A percentile compares a stretch with the other conserved stretches of the same genome.
phyloP scores from a whole-genome alignment of 164 flowering plant genomes.

The Magnolia officinalis region DNA sequence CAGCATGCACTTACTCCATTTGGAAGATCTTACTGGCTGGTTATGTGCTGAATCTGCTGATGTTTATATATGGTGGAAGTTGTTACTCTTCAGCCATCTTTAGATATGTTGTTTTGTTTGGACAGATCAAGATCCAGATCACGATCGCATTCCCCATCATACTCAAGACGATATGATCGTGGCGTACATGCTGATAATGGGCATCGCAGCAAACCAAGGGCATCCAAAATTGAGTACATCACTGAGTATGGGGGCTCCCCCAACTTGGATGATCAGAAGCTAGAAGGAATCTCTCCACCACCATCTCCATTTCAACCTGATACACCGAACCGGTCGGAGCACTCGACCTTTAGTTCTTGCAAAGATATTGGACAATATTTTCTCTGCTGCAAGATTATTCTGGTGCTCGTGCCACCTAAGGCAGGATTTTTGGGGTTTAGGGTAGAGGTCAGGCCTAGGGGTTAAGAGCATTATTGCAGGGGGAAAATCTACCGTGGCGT shows the following conservation, averaged over 20 bases:
- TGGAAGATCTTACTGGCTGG: neutral
- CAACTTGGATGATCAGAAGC: constrained; percentile 58
- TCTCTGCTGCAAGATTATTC: constrained; percentile 74
- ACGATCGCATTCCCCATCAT: constrained; percentile 75
- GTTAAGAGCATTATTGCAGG: constrained; percentile 33
- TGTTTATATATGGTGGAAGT: neutral
- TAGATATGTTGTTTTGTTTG: constrained; percentile 6
- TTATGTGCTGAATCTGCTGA: neutral
- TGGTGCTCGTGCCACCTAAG: constrained; percentile 47
- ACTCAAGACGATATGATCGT: constrained; percentile 69
- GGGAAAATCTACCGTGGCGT: constrained; percentile 13
- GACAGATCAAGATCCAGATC: constrained; percentile 71
- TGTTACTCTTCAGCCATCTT: neutral
- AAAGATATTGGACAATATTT: constrained; percentile 80
- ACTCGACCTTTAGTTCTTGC: constrained; percentile 94
- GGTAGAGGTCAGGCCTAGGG: constrained; percentile 40
- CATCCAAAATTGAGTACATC: constrained; percentile 84
- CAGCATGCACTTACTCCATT: neutral
- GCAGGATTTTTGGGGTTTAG: constrained; percentile 48
- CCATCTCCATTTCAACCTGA: constrained; percentile 71
- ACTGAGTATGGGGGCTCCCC: constrained; percentile 93
- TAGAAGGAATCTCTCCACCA: constrained; percentile 77
- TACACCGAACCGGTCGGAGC: constrained; percentile 95
- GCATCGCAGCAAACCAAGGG: constrained; percentile 62
- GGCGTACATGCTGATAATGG: constrained; percentile 60